Base-by-base conservation (phyloP, 2,329 filamentous ascomycete species). In the Blastomyces parvus region DNA sequence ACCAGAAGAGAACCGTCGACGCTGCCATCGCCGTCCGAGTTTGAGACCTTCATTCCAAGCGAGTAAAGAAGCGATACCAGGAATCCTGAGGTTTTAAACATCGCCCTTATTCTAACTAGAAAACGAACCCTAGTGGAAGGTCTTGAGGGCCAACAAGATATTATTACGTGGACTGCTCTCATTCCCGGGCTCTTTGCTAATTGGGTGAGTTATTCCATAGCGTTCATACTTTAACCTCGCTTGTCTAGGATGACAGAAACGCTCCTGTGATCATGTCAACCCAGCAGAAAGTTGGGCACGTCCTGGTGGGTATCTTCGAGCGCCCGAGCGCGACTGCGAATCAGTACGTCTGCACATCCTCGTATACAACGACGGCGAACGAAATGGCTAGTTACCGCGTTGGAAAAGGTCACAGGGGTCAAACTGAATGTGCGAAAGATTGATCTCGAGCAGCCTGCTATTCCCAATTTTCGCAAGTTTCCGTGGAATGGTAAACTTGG, bases 101-200 rank as follows among this genome's bases (percentile, higher is more conserved):
- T 73, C 0, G 57, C 72, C 38, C 69, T 70, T 1, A 59, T 74
- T 0, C 71, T 73, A 38, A 48, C 36, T 3, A 64, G 66, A 14
- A 75, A 75, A 65, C 67, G 60, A 22, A 69, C 68, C 3, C 60
- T 71, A 2, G 66, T 84, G 11, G 79, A 84, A 44, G 84, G 86
- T 65, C 75, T 87, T 25, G 77, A 81, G 65, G 73, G 73, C 30
- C 80, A 81, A 66, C 74, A 81, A 64, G 72, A 74, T 27, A 69
- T 75, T 1, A 72, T 67, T 0, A 81, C 77, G 38, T 88, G 86
- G 85, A 87, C 83, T 0, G 82, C 77, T 1, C 70, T 88, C 17
- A 80, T 84, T 3, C 82, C 77, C 9, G 84, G 85, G 0, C 74
- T 82, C 1, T 84, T 88, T 72, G 86, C 88, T 69, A 86, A 88